These are phyloP conservation scores for Cyberlindnera mrakii DNA, from an alignment of 805 yeast species.

Conservation along the genomic window DNA sequence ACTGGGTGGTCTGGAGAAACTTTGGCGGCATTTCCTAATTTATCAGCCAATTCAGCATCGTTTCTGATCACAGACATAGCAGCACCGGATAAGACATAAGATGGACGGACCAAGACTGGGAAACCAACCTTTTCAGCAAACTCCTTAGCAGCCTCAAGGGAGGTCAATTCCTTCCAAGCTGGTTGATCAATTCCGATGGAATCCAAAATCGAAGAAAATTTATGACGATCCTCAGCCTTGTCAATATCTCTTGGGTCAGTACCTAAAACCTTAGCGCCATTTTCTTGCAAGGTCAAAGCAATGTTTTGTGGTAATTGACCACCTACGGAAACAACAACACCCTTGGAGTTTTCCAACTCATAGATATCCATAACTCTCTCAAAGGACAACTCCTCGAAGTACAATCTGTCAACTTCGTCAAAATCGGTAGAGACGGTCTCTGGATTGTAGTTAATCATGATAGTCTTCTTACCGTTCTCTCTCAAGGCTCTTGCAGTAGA, in stretches of 20 bases:
- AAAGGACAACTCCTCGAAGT: slow-evolving; percentile 90
- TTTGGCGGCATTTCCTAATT: slow-evolving; percentile 81
- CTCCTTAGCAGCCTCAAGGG: slow-evolving; percentile 74
- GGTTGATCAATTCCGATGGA: slow-evolving; percentile 95
- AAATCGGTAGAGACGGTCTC: slow-evolving; percentile 98
- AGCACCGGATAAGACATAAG: slow-evolving; percentile 95
- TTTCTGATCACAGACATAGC: slow-evolving; percentile 92
- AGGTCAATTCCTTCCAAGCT: slow-evolving; percentile 92
- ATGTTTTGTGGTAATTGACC: slow-evolving; percentile 98
- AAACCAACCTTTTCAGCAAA: slow-evolving; percentile 85
- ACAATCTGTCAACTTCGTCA: slow-evolving; percentile 95
- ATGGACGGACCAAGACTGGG: slow-evolving; percentile 97
- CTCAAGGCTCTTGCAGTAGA: slow-evolving; percentile 93
- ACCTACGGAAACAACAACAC: slow-evolving; percentile 94
- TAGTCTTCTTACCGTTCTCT: slow-evolving; percentile 78
- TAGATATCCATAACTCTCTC: slow-evolving; percentile 97
- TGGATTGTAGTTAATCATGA: slow-evolving; percentile 97
- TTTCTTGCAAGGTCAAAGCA: slow-evolving; percentile 72
- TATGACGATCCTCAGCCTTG: slow-evolving; percentile 97
- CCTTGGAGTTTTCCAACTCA: slow-evolving; percentile 83
- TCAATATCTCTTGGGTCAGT: slow-evolving; percentile 93
- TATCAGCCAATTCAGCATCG: slow-evolving; percentile 72
- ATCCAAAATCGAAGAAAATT: slow-evolving; percentile 90
- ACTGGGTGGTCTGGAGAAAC: slow-evolving; percentile 97
- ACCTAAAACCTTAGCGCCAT: slow-evolving; percentile 87